These are phyloP conservation scores for Mariannaea sp. DNA, from an alignment of 2,329 filamentous ascomycete species.

Conservation along the genomic window DNA sequence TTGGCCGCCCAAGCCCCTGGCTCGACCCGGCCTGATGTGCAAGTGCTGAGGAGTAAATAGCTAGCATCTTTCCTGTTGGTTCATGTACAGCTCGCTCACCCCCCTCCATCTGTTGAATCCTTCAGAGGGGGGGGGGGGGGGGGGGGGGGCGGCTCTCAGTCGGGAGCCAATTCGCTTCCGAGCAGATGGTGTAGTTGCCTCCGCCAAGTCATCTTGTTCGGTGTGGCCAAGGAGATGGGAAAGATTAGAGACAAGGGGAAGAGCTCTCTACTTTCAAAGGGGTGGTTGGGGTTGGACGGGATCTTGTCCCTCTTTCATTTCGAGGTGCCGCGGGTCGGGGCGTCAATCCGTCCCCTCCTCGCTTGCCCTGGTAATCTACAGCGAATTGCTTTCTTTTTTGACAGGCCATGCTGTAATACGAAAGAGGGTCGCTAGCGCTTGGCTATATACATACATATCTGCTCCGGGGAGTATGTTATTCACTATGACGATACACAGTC, in stretches of 20 bases:
- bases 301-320: constrained; percentile 20
- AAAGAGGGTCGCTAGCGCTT: constrained; percentile 16
- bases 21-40: constrained; percentile 9
- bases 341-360: constrained; percentile 28
- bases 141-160: constrained; percentile 4
- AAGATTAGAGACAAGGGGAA: constrained; percentile 5
- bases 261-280: constrained; percentile 1
- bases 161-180: constrained; percentile 23
- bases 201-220: background rate
- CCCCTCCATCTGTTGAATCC: constrained; percentile 14
- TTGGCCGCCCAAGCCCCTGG: constrained; percentile 5
- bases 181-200: constrained; percentile 5
- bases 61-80: constrained; percentile 21
- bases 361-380: constrained; percentile 32
- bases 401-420: constrained; percentile 27
- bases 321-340: constrained; percentile 25
- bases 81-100: background rate
- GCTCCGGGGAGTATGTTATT: constrained; percentile 12
- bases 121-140: too few species aligned
- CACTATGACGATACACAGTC: too few species aligned
- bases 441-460: constrained; percentile 14
- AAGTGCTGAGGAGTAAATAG: constrained; percentile 9
- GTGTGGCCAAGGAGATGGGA: background rate
- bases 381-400: constrained; percentile 35
- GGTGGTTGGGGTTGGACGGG: constrained; percentile 17